Base-by-base conservation (phyloP, 805 yeast genomes). In the Citeromyces matritensis region DNA sequence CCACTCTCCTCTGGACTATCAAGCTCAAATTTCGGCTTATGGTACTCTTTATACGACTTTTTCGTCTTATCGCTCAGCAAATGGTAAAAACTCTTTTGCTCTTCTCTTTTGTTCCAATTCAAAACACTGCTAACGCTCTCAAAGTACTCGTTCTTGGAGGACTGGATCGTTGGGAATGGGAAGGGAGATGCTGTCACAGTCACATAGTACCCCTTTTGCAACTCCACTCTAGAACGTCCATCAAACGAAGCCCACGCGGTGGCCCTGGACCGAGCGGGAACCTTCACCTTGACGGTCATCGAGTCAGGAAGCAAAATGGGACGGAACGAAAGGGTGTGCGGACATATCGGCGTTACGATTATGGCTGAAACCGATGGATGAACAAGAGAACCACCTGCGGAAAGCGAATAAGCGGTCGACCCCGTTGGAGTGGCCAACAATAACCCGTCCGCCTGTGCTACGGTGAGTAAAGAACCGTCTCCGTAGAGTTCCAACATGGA, bases 191-290 rank as follows among this genome's bases (percentile, higher is more conserved):
- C 95, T 26, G 73, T 71, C 10, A 91, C 69, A 0, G 85, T 71
- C 23, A 91, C 81, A 43, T 82, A 85, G 49, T 84, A 91, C 6
- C 97, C 96, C 34, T 71, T 73, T 23, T 59, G 53, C 30, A 91
- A 55, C 49, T 91, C 95, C 4, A 84, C 77, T 27, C 97, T 60
- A 14, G 75, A 73, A 42, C 91, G 75, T 9, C 98, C 98, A 53
- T 91, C 98, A 49, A 91, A 91, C 2, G 95, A 77, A 1, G 94
- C 93, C 94, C 95, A 91, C 0, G 97, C 96, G 0, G 95, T 82
- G 4, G 91, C 73, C 32, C 98, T 58, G 27, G 94, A 77, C 33
- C 73, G 57, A 3, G 48, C 33, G 0, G 97, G 95, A 3, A 85
- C 93, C 43, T 78, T 79, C 4, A 88, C 79, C 43, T 72, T 77